Base-by-base conservation (phyloP, 2,329 filamentous ascomycete genomes). In the Curvularia spicifera region DNA sequence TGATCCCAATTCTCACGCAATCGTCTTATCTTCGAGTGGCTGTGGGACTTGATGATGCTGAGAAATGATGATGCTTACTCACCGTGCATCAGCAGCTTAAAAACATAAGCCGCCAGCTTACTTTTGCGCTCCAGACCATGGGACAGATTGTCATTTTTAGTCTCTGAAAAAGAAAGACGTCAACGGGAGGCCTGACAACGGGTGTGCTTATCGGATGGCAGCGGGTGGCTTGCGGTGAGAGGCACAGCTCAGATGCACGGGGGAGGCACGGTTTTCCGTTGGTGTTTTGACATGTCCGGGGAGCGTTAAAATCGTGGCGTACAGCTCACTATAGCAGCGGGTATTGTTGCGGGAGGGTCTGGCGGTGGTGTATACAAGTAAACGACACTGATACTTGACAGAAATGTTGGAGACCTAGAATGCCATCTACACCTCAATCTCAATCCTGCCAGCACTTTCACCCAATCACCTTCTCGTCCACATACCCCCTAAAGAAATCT, bases 191-290 rank as follows among this genome's bases (percentile, higher is more conserved):
- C 42, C 42, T 44, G 24, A 44, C 13, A 44, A 22, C 22, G 22
- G 42, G 10, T 15, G 22, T 24, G 42, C 42, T n/a, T 44, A 33
- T 4, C 49, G 9, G 22, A 53, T 13, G 9, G 5, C 29, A 54
- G 44, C 55, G 50, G 44, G 44, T 54, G 50, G 50, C 44, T 44
- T 53, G 24, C 42, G 10, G 12, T 10, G 33, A 35, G 35, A 33
- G 28, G 46, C 13, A 53, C 37, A 40, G 28, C 24, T n/a, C 49
- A 24, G 12, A 46, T 28, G 18, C 22, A 31, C 20, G 18, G 46
- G 26, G 12, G 29, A 56, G 46, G 47, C 39, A 50, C 39, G n/a
- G 46, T 31, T 55, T n/a, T 44, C 24, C 52, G 26, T 26, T 26
- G 42, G 13, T 28, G 12, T 31, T 31, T 12, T 31, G 29, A 10